phyloP scores from a whole-genome alignment of 176 grass and related monocot genomes.

The Alloteropsis semialata region DNA sequence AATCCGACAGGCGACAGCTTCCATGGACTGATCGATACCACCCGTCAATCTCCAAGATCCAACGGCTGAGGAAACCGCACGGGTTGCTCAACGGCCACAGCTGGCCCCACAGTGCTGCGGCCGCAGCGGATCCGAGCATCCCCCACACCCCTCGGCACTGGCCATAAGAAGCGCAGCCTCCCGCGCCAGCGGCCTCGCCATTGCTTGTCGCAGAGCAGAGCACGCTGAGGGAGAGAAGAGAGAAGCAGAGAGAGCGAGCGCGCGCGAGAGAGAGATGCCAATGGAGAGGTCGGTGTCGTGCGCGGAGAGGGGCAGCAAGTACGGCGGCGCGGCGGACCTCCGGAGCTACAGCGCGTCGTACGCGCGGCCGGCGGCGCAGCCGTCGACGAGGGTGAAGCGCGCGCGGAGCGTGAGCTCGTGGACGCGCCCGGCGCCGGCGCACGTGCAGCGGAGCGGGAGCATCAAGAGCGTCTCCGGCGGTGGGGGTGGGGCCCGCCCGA shows the following conservation, averaged over 20 bases:
- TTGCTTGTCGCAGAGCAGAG: background rate
- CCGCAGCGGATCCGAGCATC: conserved; percentile 14
- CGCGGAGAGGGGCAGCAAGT: conserved; percentile 16
- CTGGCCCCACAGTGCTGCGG: no score
- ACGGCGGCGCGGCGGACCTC: conserved; percentile 24
- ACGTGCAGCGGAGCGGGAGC: conserved; percentile 38
- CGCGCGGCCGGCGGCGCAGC: background rate
- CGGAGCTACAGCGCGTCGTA: conserved; percentile 61
- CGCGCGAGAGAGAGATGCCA: background rate
- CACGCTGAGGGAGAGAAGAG: no score
- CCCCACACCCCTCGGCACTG: background rate
- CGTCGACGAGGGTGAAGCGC: conserved; percentile 16
- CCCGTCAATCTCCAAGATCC: background rate
- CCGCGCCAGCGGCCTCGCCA: background rate
- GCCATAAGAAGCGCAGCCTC: background rate
- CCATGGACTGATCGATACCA: background rate
- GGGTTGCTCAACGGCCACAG: background rate
- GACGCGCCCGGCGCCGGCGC: background rate
- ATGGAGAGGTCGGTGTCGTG: conserved; percentile 60
- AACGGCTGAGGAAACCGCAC: background rate
- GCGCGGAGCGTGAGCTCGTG: conserved; percentile 26
- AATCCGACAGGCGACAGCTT: background rate
- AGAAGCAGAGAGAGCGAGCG: background rate
- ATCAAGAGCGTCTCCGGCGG: conserved; percentile 2
- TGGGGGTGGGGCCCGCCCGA: background rate